Evolutionary conservation across 352 stramenopile species (phyloP), one percentile per base, ranked within the genome.

Genomic region (Pythium grandisporangium): DNA sequence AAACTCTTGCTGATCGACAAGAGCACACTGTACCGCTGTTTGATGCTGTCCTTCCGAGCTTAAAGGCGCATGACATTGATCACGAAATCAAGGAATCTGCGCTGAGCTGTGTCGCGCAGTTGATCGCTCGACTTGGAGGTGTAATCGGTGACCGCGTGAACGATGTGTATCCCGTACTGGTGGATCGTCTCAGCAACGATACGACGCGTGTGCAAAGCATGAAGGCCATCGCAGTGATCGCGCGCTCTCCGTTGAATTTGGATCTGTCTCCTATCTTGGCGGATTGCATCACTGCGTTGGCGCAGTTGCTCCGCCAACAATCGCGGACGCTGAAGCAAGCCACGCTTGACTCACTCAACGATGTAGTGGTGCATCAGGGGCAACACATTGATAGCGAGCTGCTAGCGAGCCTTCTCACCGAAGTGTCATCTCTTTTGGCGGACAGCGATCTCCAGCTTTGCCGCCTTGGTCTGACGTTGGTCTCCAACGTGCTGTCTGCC

Each of bases 1-100:
- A 26, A 13, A 38, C 24, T 11, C 34, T 33, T 16, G 52, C 66
- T 8, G 49, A 61, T n/a, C 42, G 58, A 19, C 72, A 75, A 48
- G 50, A 61, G 20, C 70, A 88, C 39, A 89, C 95, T 0, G 51
- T 79, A 36, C 61, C 75, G 13, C 71, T 98, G 7, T 98, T 95
- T 48, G 66, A 91, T 26, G 89, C 93, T 5, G 84, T 98, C 13
- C 61, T 98, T 52, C 91, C 94, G 23, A 93, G 88, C n/a, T 71
- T 99, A 25, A 83, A 95, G 46, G 89, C 91, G 4, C 74, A 98
- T 55, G 96, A 99, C 54, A 96, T 99, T 40, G 96, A 99, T 51
- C 94, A 98, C 66, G 96, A 99, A 70, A 98, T 99, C 52, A 99
- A 99, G 56, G 96, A 99, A 53, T 86, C 92, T 42, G 86, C 87